These are phyloP conservation scores for Wallacemonas sp. DNA, from an alignment of 208 protist genomes.

Conservation along the genomic window DNA sequence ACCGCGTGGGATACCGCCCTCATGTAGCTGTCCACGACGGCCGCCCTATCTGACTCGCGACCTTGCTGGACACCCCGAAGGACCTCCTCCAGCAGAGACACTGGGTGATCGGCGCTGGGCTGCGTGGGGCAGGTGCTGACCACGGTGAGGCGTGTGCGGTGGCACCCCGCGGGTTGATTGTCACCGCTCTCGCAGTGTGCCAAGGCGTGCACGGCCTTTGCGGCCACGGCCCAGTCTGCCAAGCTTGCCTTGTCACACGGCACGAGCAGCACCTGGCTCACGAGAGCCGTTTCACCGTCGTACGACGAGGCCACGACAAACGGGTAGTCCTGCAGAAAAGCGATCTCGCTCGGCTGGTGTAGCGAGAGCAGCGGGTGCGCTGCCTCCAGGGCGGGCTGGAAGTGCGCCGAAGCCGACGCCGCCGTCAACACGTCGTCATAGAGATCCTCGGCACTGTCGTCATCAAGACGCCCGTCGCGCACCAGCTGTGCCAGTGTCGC, in stretches of 20 bases:
- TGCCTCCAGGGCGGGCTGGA: conserved; percentile 12
- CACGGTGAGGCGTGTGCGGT: conserved; percentile 3
- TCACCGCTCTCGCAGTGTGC: neutral
- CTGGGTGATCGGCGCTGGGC: neutral
- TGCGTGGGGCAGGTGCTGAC: neutral
- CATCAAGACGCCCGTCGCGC: neutral
- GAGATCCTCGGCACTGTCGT: conserved; percentile 20
- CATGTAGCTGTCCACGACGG: neutral
- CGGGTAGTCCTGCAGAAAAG: conserved; percentile 19
- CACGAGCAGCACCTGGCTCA: conserved; percentile 23
- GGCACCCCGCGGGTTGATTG: neutral
- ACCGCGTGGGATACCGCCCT: neutral
- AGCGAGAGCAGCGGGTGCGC: conserved; percentile 7
- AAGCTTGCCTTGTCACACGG: conserved; percentile 13
- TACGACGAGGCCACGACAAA: conserved; percentile 24
- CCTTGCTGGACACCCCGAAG: neutral
- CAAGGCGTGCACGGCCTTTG: neutral
- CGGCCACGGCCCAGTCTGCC: neutral
- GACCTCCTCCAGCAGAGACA: neutral
- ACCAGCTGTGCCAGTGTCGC: conserved; percentile 17
- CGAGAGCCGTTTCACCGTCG: conserved; percentile 15
- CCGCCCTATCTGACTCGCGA: neutral
- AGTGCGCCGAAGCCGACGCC: conserved; percentile 20
- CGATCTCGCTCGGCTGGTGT: neutral
- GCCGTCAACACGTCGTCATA: conserved; percentile 45